Conservation (phyloP, 352 stramenopile genomes). For the Blastocystis sp. region DNA sequence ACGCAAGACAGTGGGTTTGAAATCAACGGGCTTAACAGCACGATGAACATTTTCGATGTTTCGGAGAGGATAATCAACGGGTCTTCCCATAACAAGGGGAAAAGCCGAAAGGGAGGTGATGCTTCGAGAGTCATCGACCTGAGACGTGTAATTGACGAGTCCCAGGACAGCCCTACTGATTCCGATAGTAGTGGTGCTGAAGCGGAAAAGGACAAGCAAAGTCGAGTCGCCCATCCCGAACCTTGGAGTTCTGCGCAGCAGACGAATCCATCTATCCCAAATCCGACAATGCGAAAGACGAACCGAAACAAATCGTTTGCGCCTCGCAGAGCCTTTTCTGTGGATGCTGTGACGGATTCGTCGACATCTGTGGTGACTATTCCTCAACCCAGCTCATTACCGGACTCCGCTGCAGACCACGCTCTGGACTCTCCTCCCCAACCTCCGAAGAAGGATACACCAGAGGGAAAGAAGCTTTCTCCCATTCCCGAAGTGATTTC, state of each 20-base stretch:
- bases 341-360: not conserved
- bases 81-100: not conserved
- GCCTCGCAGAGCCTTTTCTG: not conserved
- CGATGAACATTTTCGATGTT: slow-evolving; percentile 45
- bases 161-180: not conserved
- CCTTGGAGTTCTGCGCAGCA: not conserved
- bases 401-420: not conserved
- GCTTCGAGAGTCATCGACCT: slow-evolving; percentile 32
- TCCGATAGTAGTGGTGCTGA: not conserved
- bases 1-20: slow-evolving; percentile 40
- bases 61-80: slow-evolving; percentile 20
- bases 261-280: not conserved
- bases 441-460: not conserved
- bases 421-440: not conserved
- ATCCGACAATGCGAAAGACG: not conserved
- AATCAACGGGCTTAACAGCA: slow-evolving; percentile 27
- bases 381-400: not conserved
- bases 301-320: not conserved
- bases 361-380: not conserved
- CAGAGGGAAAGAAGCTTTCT: not conserved
- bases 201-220: not conserved
- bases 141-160: not conserved
- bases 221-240: not conserved
- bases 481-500: not conserved
- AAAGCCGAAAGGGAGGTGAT: not conserved